phyloP scores from a whole-genome alignment of 2,329 filamentous ascomycete genomes.

The Aspergillus spinulosporus region DNA sequence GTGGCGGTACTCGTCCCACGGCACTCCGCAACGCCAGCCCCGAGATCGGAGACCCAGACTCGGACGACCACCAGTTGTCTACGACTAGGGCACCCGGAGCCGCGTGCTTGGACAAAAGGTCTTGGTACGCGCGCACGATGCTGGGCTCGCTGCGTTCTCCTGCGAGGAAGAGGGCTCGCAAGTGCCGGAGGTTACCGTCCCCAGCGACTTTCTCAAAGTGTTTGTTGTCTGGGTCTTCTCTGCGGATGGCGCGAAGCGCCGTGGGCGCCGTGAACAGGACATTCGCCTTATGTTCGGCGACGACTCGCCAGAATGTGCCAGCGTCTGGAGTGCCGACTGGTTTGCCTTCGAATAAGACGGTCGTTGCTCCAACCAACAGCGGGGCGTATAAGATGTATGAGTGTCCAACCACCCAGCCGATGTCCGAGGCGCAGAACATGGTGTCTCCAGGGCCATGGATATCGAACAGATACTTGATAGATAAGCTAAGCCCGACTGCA shows the following conservation, averaged over 20 bases:
- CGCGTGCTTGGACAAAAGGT: conserved; percentile 66
- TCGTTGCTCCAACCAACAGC: conserved; percentile 79
- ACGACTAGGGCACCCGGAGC: conserved; percentile 63
- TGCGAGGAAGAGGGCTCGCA: conserved; percentile 78
- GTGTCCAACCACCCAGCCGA: conserved; percentile 88
- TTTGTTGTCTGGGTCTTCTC: conserved; percentile 76
- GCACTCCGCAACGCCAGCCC: conserved; percentile 65
- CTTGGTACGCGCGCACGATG: conserved; percentile 78
- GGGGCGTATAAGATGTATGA: conserved; percentile 89
- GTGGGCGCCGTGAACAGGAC: conserved; percentile 83
- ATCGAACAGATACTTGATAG: conserved; percentile 78
- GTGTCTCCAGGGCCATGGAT: conserved; percentile 83
- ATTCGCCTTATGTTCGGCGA: conserved; percentile 83
- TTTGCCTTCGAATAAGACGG: conserved; percentile 90
- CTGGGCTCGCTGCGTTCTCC: conserved; percentile 87
- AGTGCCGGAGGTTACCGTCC: conserved; percentile 67
- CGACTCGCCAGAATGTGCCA: conserved; percentile 81
- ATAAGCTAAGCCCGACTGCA: conserved; percentile 79
- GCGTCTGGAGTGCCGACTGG: conserved; percentile 86
- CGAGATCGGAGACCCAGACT: conserved; percentile 68
- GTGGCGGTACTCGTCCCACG: conserved; percentile 51
- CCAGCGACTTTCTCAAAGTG: conserved; percentile 64
- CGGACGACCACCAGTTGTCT: conserved; percentile 75
- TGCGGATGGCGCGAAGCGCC: conserved; percentile 80
- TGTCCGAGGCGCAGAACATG: conserved; percentile 77